These are phyloP conservation scores for Tulasnella sp. DNA, from an alignment of 768 basidiomycete genomes.

Conservation along the genomic window DNA sequence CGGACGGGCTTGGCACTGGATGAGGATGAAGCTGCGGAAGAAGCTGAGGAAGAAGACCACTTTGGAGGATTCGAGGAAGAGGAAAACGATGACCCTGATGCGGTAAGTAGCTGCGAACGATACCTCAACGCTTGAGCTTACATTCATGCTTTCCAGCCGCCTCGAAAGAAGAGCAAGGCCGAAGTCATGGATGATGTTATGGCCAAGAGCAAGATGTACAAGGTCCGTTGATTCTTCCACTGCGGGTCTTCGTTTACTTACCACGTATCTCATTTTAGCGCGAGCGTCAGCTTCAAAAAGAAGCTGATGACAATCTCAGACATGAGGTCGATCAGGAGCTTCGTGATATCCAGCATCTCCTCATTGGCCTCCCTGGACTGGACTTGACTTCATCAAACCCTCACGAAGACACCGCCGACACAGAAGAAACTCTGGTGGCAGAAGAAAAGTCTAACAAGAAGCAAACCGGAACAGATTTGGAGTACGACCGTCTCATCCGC, in stretches of 20 bases:
- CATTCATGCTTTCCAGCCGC: constrained; percentile 50
- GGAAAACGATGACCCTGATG: constrained; percentile 50
- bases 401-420: background rate
- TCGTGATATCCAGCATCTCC: constrained; percentile 68
- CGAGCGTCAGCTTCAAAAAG: constrained; percentile 81
- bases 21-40: constrained; percentile 58
- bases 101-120: constrained; percentile 36
- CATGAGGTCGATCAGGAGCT: constrained; percentile 87
- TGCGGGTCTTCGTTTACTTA: constrained; percentile 9
- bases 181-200: constrained; percentile 99
- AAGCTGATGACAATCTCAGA: constrained; percentile 79
- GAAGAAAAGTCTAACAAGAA: background rate
- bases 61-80: constrained; percentile 86
- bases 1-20: constrained; percentile 58
- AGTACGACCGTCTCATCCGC: constrained; percentile 90
- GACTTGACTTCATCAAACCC: background rate
- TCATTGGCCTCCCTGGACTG: constrained; percentile 46
- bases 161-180: constrained; percentile 83
- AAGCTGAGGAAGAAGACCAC: constrained; percentile 61
- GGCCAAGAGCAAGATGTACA: constrained; percentile 92
- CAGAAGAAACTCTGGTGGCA: background rate
- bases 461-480: constrained; percentile 42
- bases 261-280: constrained; percentile 48
- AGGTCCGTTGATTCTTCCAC: constrained; percentile 47
- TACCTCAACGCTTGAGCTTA: constrained; percentile 18